Evolutionary conservation across 805 yeast genomes (phyloP), one percentile per base, ranked within the genome.

Genomic region (Zygosaccharomyces pseudorouxii): DNA sequence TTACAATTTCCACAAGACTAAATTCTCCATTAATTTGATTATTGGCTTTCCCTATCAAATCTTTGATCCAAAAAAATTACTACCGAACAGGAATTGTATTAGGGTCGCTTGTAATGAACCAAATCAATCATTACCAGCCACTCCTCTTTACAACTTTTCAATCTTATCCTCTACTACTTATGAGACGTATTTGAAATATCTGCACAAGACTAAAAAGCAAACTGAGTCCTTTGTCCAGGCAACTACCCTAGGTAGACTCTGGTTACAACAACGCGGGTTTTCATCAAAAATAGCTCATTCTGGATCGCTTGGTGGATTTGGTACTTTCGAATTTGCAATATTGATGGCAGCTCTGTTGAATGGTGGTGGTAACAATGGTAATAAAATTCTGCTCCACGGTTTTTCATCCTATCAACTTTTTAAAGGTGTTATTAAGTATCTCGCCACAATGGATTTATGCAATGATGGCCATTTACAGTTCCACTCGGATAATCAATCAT

Each of bases 381-480:
- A 83, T 58, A 85, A 82, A 59, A 82, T 89, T 20, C 72, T 93
- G 47, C 67, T 89, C 33, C 84, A 83, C 57, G 99, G 98, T 0
- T 92, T 86, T 65, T 89, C 96, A 3, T 84, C 95, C 19, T 93
- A 89, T 64, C 99, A 93, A 70, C 71, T 93, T 45, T 93, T 93
- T 73, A 90, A 88, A 64, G 97, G 95, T 63, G 81, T 87, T 1
- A 75, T 93, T 48, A 81, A 81, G 58, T 90, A 85, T 61, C 63
- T 92, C 52, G 95, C 97, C 2, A 79, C 86, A 2, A 82, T 83
- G 75, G 95, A 89, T 65, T 67, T 90, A 42, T 71, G 77, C 46
- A 60, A 71, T 8, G 65, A 67, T 18, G 93, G 92, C 1, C 82
- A 85, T 58, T 67, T 86, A 38, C 82, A 86, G 25, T 84, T 86